Evolutionary conservation across 352 stramenopile genomes (phyloP), one percentile per base, ranked within the genome.

Genomic region (Thalassiosira tumida): DNA sequence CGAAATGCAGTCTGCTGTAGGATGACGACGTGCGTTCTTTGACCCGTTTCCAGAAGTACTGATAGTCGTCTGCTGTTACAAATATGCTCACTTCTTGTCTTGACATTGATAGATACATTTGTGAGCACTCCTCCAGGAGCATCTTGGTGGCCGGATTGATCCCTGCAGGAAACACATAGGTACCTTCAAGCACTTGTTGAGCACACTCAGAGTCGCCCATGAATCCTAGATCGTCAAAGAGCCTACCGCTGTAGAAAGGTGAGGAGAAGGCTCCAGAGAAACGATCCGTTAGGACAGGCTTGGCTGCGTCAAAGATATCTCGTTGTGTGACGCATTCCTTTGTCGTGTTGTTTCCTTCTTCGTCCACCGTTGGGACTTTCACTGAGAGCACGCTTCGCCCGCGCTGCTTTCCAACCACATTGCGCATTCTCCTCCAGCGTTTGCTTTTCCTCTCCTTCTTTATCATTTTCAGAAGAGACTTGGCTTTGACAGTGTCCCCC

Each of bases 1-100:
- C 43, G 29, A 86, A 86, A 37, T 86, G 80, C 29, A 83, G 26
- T 38, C 37, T 54, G 14, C 29, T 64, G 37, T 38, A 78, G 1
- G 70, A 78, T 5, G 26, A 78, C 10, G 41, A 62, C 2, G 62
- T 78, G 2, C 21, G 70, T 38, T 78, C 70, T 24, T 64, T 76
- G 1, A 26, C 2, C 17, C 15, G 29, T 38, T 78, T 6, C 40
- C 70, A 78, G n/a, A 62, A 78, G 24, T 62, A 35, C 70, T 78
- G 70, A 62, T 62, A 78, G 33, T 40, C 64, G 15, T 73, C 64
- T 35, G 40, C 64, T 7, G 64, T 73, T 6, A 73, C 31, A 38
- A 35, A 73, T 6, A 29, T 24, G 6, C 26, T 14, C 3, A 40
- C 24, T 29, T 73, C 26, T 29, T 73, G 26, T 35, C 24, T 13